Base-by-base conservation (phyloP, 2,329 filamentous ascomycete species). In the Coniochaeta ligniaria region DNA sequence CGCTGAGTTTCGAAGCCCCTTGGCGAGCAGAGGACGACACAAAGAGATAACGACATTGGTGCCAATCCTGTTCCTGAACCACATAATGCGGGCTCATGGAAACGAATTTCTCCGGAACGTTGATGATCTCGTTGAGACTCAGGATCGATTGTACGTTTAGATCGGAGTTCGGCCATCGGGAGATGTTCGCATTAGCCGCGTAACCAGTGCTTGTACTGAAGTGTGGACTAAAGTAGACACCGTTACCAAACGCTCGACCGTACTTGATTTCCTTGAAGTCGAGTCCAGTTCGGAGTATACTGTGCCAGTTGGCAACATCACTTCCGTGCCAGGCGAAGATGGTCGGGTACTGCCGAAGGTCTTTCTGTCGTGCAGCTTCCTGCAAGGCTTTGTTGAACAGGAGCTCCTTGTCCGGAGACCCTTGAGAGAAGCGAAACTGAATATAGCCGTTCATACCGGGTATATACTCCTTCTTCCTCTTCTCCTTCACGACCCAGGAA, bases 281-380 rank as follows among this genome's bases (percentile, higher is more conserved):
- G 6, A 97, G 77, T 0, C 93, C 92, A 62, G 89, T 85, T 35
- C 92, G 85, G 63, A 96, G 85, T 67, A 97, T 96, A 67, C 88
- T 90, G 72, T 97, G 93, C 93, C 93, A 96, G 67, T 96, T 96
- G 3, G 72, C 65, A 3, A 96, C 64, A 0, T 76, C 71, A 67
- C 91, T 96, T 6, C 92, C 93, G 71, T 97, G 93, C 87, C 90
- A 96, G 0, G 90, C 91, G 68, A 96, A 92, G 1, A 96, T 72
- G 0, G 91, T 94, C 0, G 90, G 89, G 65, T 84, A 78, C 4
- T 62, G 73, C 65, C 54, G 78, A 66, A 43, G 61, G n/a, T 60
- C 63, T 1, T 69, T 62, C 4, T 50, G 20, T 4, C 67, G 47
- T 33, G 71, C 72, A 26, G 80, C 78, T 6, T 74, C 69, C 41